phyloP scores from a whole-genome alignment of 2,329 filamentous ascomycete species.

The Aspergillus fructus region DNA sequence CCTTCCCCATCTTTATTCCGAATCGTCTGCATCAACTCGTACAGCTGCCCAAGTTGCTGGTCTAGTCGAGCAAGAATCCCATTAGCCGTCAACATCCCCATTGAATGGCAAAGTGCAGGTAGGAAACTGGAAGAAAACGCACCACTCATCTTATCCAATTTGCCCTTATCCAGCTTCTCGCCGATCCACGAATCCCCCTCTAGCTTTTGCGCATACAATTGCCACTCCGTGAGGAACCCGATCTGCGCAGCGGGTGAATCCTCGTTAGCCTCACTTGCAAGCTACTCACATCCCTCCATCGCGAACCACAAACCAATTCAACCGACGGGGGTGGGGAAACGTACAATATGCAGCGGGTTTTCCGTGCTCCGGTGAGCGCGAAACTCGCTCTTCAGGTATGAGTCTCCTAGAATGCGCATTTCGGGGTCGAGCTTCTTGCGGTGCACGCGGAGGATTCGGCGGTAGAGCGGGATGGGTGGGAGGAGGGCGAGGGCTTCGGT shows the following conservation, averaged over 20 bases:
- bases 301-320: not conserved
- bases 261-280: not conserved
- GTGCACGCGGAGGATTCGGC: slow-evolving; percentile 82
- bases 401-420: slow-evolving; percentile 78
- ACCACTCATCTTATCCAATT: slow-evolving; percentile 95
- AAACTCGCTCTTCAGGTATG: slow-evolving; percentile 93
- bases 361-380: slow-evolving; percentile 78
- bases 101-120: not conserved
- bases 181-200: slow-evolving; percentile 85
- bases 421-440: slow-evolving; percentile 73
- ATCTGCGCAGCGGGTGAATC: slow-evolving; percentile 56
- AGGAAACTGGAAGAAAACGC: slow-evolving; percentile 33
- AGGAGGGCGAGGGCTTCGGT: slow-evolving; percentile 65
- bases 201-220: slow-evolving; percentile 87
- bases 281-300: too few species aligned
- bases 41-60: slow-evolving; percentile 88
- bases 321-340: slow-evolving; percentile 26
- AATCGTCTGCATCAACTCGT: slow-evolving; percentile 89
- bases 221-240: slow-evolving; percentile 95
- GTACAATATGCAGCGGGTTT: slow-evolving; percentile 86
- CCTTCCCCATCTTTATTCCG: slow-evolving; percentile 42
- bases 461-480: slow-evolving; percentile 85
- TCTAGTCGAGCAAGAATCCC: slow-evolving; percentile 52
- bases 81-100: slow-evolving; percentile 4
- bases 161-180: slow-evolving; percentile 76